Evolutionary conservation across 139 green algal species (phyloP).

Genomic region (Trebouxia sp.): DNA sequence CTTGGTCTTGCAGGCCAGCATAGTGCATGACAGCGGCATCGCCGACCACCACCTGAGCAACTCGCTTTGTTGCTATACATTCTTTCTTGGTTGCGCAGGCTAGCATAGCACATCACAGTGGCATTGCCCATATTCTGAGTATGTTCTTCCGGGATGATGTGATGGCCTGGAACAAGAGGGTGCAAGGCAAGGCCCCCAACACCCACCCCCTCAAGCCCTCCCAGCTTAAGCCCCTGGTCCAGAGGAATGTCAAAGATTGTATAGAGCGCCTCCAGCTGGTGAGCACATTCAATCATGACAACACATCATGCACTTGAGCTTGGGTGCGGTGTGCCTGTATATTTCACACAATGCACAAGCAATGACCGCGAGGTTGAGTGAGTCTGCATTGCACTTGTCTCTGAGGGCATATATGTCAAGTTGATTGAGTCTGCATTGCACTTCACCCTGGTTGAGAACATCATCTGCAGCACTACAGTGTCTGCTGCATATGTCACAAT

Average conservation of each 20-base stretch:
- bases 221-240: conserved; percentile 49
- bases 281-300: no score
- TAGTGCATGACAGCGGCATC: not conserved
- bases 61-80: not conserved
- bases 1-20: no score
- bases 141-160: conserved; percentile 88
- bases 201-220: conserved; percentile 35
- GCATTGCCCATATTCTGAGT: conserved; percentile 64
- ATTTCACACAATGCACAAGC: not conserved
- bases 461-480: no score
- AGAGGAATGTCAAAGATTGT: conserved; percentile 44
- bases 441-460: no score
- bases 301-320: not conserved
- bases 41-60: no score
- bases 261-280: conserved; percentile 21
- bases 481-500: no score
- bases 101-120: conserved; percentile 42
- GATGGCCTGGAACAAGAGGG: conserved; percentile 42
- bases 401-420: no score
- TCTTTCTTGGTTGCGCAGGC: conserved; percentile 33
- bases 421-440: no score
- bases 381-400: no score
- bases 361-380: no score
- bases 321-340: not conserved
- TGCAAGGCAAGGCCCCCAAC: conserved; percentile 30